Percentiles rank a stretch among this genome's conserved stretches.
phyloP scores from a whole-genome alignment of 768 basidiomycete species.

The Pleurotus salmoneostramineus region DNA sequence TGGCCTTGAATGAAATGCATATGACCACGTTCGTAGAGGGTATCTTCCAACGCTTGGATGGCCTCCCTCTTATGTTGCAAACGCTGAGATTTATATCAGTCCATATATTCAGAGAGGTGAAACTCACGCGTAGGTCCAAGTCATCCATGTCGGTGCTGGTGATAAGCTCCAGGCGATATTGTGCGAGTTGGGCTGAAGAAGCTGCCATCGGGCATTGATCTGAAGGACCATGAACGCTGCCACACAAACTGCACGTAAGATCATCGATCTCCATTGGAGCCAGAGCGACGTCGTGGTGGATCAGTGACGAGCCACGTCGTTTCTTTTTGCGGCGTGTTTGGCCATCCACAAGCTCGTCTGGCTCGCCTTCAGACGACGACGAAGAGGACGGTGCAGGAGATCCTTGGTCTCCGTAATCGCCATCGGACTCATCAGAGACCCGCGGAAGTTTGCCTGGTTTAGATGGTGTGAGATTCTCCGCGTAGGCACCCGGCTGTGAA shows the following conservation, averaged over 20 bases:
- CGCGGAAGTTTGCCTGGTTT: neutral
- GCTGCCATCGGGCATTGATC: slow-evolving; percentile 61
- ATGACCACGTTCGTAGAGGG: slow-evolving; percentile 53
- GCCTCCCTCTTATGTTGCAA: slow-evolving; percentile 48
- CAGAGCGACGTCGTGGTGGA: neutral
- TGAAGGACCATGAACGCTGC: slow-evolving; percentile 41
- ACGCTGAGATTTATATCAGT: slow-evolving; percentile 7
- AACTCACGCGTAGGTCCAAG: slow-evolving; percentile 56
- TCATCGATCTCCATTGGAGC: slow-evolving; percentile 2
- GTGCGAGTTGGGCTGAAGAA: slow-evolving; percentile 58
- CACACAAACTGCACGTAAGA: slow-evolving; percentile 60
- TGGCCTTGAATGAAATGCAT: slow-evolving; percentile 56
- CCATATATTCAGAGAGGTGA: neutral
- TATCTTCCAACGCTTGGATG: slow-evolving; percentile 65
- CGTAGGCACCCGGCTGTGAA: slow-evolving; percentile 3
- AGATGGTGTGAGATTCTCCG: slow-evolving; percentile 3
- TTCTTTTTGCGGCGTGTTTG: slow-evolving; percentile 17
- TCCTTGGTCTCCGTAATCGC: neutral
- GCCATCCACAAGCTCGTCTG: neutral
- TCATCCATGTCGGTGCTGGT: slow-evolving; percentile 63
- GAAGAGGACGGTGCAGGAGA: neutral
- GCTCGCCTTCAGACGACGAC: neutral
- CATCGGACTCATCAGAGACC: slow-evolving; percentile 1
- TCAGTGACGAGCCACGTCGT: slow-evolving; percentile 13
- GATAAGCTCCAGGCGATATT: slow-evolving; percentile 67